A percentile compares a stretch with the other conserved stretches of the same genome.
These are phyloP conservation scores for Quercus rubra DNA, from an alignment of 306 rosid genomes.

Conservation along the genomic window DNA sequence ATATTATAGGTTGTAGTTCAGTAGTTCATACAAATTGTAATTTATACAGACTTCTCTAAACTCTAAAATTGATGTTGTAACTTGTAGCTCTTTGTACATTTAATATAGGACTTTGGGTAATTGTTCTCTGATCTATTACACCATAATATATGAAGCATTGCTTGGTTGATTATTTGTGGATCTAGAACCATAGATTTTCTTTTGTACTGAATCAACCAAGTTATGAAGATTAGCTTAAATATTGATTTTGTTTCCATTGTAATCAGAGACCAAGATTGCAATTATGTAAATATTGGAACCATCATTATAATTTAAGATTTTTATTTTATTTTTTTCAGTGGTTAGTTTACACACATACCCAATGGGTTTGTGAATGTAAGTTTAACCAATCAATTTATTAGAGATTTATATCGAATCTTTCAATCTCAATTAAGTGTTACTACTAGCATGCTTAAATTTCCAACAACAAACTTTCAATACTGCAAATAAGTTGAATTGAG, in stretches of 20 bases:
- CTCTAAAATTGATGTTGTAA: background rate
- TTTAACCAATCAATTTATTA: too few relatives aligned
- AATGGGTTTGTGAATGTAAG: too few relatives aligned
- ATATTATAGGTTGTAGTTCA: background rate
- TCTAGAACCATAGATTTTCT: background rate
- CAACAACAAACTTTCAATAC: background rate
- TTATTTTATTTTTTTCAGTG: too few relatives aligned
- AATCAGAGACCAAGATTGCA: too few relatives aligned
- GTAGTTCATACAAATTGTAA: background rate
- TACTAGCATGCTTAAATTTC: background rate
- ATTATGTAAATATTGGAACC: too few relatives aligned
- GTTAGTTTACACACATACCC: too few relatives aligned
- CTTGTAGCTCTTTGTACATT: background rate
- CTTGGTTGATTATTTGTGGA: background rate
- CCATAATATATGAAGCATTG: background rate
- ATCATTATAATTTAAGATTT: too few relatives aligned
- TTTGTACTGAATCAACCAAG: background rate
- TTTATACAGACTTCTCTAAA: background rate
- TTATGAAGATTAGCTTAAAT: background rate
- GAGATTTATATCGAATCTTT: too few relatives aligned
- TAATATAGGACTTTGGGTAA: background rate
- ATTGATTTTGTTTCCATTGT: too few relatives aligned
- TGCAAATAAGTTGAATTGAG: background rate
- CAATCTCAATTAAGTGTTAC: background rate
- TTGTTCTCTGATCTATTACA: too few relatives aligned